Evolutionary conservation across 2,329 filamentous ascomycete genomes (phyloP), one percentile per base, ranked within the genome.

Genomic region (Fusarium abutilonis): DNA sequence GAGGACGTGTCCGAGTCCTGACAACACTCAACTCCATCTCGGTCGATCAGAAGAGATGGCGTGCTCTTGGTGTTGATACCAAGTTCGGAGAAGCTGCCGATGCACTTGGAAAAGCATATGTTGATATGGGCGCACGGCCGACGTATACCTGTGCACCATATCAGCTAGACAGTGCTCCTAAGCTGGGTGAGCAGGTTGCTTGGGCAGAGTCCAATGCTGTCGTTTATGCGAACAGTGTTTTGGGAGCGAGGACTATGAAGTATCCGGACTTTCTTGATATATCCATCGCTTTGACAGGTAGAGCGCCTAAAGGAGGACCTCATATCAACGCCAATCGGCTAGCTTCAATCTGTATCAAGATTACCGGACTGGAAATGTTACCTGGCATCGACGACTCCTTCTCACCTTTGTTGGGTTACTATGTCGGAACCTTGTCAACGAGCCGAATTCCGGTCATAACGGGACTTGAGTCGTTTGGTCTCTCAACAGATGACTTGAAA

Each of bases 91-190:
- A 55, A 9, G 61, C 57, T 4, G 53, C 53, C 4, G 52, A 53
- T 23, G 41, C 58, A 2, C 43, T 69, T 8, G 57, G 56, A 0
- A 35, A 56, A 1, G 61, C 66, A 1, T 69, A 54, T 21, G 40
- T 44, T 1, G 66, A 67, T 2, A 69, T 69, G 66, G 66, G 66
- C 2, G 66, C 49, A 1, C 23, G 14, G 0, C 32, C 52, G 0
- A 56, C 63, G 0, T 69, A 67, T 48, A 69, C 66, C 0, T 69
- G 66, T 14, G 66, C 66, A 0, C 66, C 66, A 2, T 69, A 69
- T 19, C 63, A 56, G 4, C 66, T 69, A 0, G 66, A 65, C 0
- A 63, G 23, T 19, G 55, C 62, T 0, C 66, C 66, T 0, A 55
- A 60, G 4, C 2, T 58, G 0, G 66, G 66, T 0, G 66, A 69